These are phyloP conservation scores for Jaapia argillacea DNA, from an alignment of 768 basidiomycete species.

Conservation along the genomic window DNA sequence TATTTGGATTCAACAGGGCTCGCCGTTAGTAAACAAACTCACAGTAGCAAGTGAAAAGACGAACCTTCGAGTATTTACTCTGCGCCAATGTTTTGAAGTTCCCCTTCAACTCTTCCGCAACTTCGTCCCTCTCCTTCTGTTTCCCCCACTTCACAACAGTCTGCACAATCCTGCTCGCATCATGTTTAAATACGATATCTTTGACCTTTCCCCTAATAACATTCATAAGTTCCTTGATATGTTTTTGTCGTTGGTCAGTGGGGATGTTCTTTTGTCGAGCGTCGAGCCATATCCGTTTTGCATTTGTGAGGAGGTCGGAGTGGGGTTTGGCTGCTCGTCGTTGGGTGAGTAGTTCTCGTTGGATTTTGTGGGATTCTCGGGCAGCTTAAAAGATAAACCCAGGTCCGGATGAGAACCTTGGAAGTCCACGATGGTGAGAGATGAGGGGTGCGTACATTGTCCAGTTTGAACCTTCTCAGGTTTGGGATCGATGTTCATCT, in stretches of 20 bases:
- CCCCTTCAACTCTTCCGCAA: slow-evolving; percentile 79
- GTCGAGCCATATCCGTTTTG: slow-evolving; percentile 71
- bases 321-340: slow-evolving; percentile 74
- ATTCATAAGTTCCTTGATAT: slow-evolving; percentile 64
- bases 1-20: slow-evolving; percentile 21
- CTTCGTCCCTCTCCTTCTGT: slow-evolving; percentile 63
- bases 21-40: slow-evolving; percentile 1
- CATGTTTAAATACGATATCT: slow-evolving; percentile 85
- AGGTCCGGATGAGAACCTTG: slow-evolving; percentile 34
- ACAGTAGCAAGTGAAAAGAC: slow-evolving; percentile 7
- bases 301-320: slow-evolving; percentile 54
- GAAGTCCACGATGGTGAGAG: slow-evolving; percentile 35
- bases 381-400: slow-evolving; percentile 30
- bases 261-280: slow-evolving; percentile 66
- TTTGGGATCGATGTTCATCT: slow-evolving; percentile 5
- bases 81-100: slow-evolving; percentile 69
- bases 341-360: slow-evolving; percentile 55
- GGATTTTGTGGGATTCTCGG: slow-evolving; percentile 62
- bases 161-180: slow-evolving; percentile 81
- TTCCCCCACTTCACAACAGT: slow-evolving; percentile 76
- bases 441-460: slow-evolving; percentile 1
- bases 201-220: slow-evolving; percentile 74
- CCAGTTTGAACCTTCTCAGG: not conserved
- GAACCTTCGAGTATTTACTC: slow-evolving; percentile 85
- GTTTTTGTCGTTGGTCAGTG: slow-evolving; percentile 61